Evolutionary conservation across 106 monocot species (phyloP).

Genomic region (Dioscorea dumetorum): DNA sequence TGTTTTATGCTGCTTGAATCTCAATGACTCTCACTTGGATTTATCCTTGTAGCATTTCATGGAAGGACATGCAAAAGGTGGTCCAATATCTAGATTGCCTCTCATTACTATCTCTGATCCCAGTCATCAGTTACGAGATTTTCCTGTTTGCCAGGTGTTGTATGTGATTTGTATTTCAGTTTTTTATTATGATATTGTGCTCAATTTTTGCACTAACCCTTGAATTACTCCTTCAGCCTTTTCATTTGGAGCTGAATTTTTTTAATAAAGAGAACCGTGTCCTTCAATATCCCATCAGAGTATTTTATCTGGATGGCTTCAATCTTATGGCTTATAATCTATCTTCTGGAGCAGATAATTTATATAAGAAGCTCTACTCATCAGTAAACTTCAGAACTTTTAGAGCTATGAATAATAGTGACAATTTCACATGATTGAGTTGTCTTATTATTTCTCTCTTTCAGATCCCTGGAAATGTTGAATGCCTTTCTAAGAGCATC

Average conservation of each 20-base stretch:
- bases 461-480: constrained; percentile 88
- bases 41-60: constrained; percentile 75
- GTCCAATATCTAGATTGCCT: constrained; percentile 79
- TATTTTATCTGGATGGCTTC: constrained; percentile 91
- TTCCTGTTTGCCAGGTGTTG: constrained; percentile 89
- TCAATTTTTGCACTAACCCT: constrained; percentile 4
- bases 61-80: constrained; percentile 97
- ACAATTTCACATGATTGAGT: too few species aligned
- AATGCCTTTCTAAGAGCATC: constrained; percentile 68
- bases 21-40: constrained; percentile 1
- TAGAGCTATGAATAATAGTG: too few species aligned
- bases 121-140: constrained; percentile 60
- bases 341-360: constrained; percentile 74
- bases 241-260: constrained; percentile 95
- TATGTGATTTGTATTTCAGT: background rate
- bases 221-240: constrained; percentile 49
- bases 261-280: constrained; percentile 94
- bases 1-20: too few species aligned
- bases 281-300: constrained; percentile 76
- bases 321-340: constrained; percentile 95
- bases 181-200: background rate
- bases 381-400: constrained; percentile 32
- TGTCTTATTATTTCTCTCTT: background rate
- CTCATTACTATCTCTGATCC: constrained; percentile 77
- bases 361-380: constrained; percentile 87